phyloP scores from a whole-genome alignment of 106 monocot genomes.

The Apostasia shenzhenica region DNA sequence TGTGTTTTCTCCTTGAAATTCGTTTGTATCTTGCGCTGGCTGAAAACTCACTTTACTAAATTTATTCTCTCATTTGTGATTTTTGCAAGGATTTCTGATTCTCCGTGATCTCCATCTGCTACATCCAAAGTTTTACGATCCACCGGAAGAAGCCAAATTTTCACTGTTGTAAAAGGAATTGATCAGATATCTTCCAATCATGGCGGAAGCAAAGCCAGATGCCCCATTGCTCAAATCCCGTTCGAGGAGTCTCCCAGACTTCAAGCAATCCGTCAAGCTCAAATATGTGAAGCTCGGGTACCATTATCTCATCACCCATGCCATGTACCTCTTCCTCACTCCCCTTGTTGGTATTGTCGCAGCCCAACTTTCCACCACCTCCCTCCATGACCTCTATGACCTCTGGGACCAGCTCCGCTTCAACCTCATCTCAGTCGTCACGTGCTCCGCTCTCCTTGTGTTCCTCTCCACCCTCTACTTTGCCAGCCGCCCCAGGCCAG shows the following conservation, averaged over 20 bases:
- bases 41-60: too few relatives aligned
- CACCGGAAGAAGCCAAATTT: too few relatives aligned
- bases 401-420: conserved; percentile 12
- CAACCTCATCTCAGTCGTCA: conserved; percentile 12
- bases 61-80: too few relatives aligned
- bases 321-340: conserved; percentile 13
- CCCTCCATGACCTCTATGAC: conserved; percentile 7
- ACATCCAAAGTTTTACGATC: too few relatives aligned
- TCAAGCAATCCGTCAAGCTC: conserved; percentile 15
- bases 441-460: conserved; percentile 14
- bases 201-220: conserved; percentile 13
- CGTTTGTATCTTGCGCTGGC: too few relatives aligned
- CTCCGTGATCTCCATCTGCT: too few relatives aligned
- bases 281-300: conserved; percentile 21
- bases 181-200: not conserved
- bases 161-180: too few relatives aligned
- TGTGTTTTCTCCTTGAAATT: too few relatives aligned
- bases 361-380: conserved; percentile 15
- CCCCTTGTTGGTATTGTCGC: conserved; percentile 6
- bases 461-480: conserved; percentile 20
- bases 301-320: conserved; percentile 23
- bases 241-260: conserved; percentile 10
- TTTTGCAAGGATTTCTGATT: too few relatives aligned
- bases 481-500: conserved; percentile 9
- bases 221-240: not conserved